A percentile compares a stretch with the other conserved stretches of the same genome.
Evolutionary conservation across 768 basidiomycete species (phyloP).

Genomic region (Boletus subparvulus): DNA sequence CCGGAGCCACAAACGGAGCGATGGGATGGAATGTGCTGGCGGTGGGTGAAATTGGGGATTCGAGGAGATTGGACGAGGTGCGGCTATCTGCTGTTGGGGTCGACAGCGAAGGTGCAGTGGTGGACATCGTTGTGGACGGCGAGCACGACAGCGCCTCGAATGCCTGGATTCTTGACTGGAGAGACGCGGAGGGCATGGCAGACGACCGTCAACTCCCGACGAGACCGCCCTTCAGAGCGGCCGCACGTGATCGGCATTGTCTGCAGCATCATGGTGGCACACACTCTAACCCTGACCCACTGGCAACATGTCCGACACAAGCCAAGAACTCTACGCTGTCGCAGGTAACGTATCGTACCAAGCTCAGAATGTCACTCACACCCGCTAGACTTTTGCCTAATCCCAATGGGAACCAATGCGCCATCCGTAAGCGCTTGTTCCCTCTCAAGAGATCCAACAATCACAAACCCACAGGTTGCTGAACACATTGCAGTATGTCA

Average conservation of each 20-base stretch:
- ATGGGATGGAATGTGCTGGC: slow-evolving; percentile 45
- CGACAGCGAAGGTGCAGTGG: slow-evolving; percentile 8
- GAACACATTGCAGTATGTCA: slow-evolving; percentile 82
- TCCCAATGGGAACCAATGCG: slow-evolving; percentile 78
- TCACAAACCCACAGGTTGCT: slow-evolving; percentile 50
- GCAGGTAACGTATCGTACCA: slow-evolving; percentile 50
- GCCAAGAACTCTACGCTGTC: slow-evolving; percentile 66
- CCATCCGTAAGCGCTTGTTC: slow-evolving; percentile 54
- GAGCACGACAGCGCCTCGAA: slow-evolving; percentile 55
- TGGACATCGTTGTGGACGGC: slow-evolving; percentile 22
- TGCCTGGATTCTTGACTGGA: slow-evolving; percentile 61
- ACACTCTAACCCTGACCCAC: too few relatives aligned
- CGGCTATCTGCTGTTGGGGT: not conserved
- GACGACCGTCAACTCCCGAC: not conserved
- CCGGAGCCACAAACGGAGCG: slow-evolving; percentile 34
- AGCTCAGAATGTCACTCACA: not conserved
- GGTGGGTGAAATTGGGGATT: slow-evolving; percentile 50
- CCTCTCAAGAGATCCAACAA: slow-evolving; percentile 1
- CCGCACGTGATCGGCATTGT: not conserved
- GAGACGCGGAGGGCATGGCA: slow-evolving; percentile 43
- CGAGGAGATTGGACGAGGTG: slow-evolving; percentile 38
- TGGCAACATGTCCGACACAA: slow-evolving; percentile 14
- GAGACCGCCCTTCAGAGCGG: too few relatives aligned
- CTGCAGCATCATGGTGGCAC: too few relatives aligned
- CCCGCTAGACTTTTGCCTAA: slow-evolving; percentile 76